A percentile compares a stretch with the other conserved stretches of the same genome.
Evolutionary conservation across 768 basidiomycete genomes (phyloP).

Genomic region (Serendipita sp.): DNA sequence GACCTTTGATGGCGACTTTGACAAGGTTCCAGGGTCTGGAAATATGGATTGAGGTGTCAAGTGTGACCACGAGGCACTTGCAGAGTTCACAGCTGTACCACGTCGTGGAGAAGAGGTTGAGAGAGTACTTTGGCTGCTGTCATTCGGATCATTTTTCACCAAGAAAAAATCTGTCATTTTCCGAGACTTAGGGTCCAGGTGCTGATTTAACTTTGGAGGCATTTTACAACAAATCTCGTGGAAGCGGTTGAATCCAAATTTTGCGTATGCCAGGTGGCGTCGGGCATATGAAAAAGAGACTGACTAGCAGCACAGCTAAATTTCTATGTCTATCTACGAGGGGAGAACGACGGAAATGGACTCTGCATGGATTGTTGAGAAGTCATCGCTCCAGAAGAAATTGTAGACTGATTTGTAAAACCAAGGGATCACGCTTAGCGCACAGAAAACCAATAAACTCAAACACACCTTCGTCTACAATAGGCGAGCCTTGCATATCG

Average conservation of each 20-base stretch:
- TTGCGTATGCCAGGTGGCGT: too few relatives aligned
- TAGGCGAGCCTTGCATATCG: conserved; percentile 5
- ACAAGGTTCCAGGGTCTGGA: not conserved
- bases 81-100: not conserved
- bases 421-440: not conserved
- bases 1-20: not conserved
- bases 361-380: not conserved
- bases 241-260: not conserved
- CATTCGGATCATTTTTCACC: too few relatives aligned
- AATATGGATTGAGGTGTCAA: not conserved
- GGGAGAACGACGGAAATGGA: too few relatives aligned
- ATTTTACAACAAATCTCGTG: not conserved
- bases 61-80: not conserved
- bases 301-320: not conserved
- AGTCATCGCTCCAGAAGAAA: not conserved
- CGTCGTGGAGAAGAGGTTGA: not conserved
- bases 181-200: not conserved
- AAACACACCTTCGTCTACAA: not conserved
- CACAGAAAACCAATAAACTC: not conserved
- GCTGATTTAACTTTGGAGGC: not conserved
- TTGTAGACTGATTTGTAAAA: not conserved
- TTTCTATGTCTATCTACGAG: not conserved
- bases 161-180: conserved; percentile 1
- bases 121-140: not conserved
- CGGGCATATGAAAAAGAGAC: not conserved